Conservation (phyloP, 169 alveolate species). For the Amoebophrya sp. region DNA sequence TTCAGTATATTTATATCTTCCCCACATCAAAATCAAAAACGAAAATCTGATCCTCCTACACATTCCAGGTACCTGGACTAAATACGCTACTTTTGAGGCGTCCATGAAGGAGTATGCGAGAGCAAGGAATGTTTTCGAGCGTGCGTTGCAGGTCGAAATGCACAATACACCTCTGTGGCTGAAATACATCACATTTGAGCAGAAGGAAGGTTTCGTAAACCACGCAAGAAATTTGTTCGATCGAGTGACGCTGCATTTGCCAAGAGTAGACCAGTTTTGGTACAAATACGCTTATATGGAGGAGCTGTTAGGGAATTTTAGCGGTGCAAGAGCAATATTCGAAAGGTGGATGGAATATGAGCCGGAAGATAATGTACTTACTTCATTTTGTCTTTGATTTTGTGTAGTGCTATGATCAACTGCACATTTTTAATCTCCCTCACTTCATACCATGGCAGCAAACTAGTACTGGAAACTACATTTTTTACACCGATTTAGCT, state of each 20-base stretch:
- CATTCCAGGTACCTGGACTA: conserved; percentile 93
- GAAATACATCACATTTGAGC: conserved; percentile 95
- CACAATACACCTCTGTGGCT: conserved; percentile 93
- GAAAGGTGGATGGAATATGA: conserved; percentile 96
- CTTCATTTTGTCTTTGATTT: too few relatives aligned
- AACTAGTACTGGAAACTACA: too few relatives aligned
- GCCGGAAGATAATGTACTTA: conserved; percentile 79
- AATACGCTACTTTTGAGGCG: conserved; percentile 97
- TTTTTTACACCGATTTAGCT: too few relatives aligned
- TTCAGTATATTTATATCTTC: too few relatives aligned
- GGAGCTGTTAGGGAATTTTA: conserved; percentile 90
- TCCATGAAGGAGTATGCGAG: conserved; percentile 79
- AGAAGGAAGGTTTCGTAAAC: conserved; percentile 76
- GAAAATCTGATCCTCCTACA: too few relatives aligned
- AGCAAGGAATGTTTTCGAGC: conserved; percentile 92
- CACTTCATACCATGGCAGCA: too few relatives aligned
- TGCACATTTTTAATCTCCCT: too few relatives aligned
- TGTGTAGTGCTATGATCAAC: too few relatives aligned
- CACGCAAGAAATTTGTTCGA: conserved; percentile 88
- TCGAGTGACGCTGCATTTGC: conserved; percentile 90
- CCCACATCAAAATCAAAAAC: too few relatives aligned
- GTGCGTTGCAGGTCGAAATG: conserved; percentile 93
- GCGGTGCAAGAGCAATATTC: conserved; percentile 84
- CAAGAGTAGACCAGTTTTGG: conserved; percentile 97
- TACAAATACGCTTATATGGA: conserved; percentile 96